A percentile compares a stretch with the other conserved stretches of the same genome.
phyloP scores from a whole-genome alignment of 306 rosid species.

The Mimosa bimucronata region DNA sequence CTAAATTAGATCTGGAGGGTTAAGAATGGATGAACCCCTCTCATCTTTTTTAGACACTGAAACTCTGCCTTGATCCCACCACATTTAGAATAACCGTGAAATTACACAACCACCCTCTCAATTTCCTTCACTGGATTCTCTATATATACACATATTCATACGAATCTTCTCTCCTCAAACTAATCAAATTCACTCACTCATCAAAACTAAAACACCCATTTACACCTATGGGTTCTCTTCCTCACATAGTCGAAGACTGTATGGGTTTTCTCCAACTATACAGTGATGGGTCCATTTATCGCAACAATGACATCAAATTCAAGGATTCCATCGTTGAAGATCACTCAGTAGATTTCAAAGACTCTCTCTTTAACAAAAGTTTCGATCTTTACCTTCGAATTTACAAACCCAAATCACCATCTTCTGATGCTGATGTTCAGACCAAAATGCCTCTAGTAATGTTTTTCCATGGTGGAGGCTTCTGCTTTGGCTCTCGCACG shows the following conservation, averaged over 20 bases:
- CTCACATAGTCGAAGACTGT: slow-evolving; percentile 82
- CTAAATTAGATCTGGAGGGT: too few species aligned
- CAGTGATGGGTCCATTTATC: slow-evolving; percentile 78
- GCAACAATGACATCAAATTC: slow-evolving; percentile 58
- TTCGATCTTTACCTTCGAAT: slow-evolving; percentile 70
- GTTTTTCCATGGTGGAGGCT: slow-evolving; percentile 90
- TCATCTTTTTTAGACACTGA: too few species aligned
- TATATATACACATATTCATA: background rate
- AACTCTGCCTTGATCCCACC: too few species aligned
- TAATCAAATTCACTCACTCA: background rate
- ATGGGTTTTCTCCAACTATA: slow-evolving; percentile 84
- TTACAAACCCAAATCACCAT: slow-evolving; percentile 51
- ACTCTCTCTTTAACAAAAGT: slow-evolving; percentile 49
- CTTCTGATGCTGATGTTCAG: background rate
- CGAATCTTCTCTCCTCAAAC: background rate
- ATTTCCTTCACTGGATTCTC: background rate
- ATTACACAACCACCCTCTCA: slow-evolving; percentile 7
- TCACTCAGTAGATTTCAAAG: slow-evolving; percentile 56
- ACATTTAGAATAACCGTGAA: background rate
- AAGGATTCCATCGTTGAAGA: slow-evolving; percentile 49
- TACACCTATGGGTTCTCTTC: slow-evolving; percentile 68
- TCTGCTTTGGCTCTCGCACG: slow-evolving; percentile 76
- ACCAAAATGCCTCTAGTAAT: slow-evolving; percentile 53
- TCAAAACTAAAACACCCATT: background rate
- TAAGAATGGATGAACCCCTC: too few species aligned